A percentile compares a stretch with the other conserved stretches of the same genome.
Conservation (phyloP, 2,329 filamentous ascomycete species). For the Botryotinia globosa region DNA sequence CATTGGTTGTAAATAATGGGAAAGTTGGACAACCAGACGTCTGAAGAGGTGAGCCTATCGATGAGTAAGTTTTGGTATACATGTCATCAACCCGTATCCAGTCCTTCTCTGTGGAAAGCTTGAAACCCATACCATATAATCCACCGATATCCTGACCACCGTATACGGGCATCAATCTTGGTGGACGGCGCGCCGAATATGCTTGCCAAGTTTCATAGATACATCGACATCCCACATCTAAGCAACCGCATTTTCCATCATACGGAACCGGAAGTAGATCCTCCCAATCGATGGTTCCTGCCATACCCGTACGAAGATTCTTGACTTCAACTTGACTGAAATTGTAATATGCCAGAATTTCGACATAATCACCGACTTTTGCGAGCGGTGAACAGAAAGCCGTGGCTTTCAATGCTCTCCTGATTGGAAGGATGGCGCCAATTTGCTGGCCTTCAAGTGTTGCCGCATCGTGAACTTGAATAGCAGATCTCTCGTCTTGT, state of each 20-base stretch:
- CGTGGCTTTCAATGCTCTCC: neutral
- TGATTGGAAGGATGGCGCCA: slow-evolving; percentile 7
- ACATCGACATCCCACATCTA: slow-evolving; percentile 1
- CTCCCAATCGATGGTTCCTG: slow-evolving; percentile 3
- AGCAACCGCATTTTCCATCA: slow-evolving; percentile 12
- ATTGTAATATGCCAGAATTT: neutral
- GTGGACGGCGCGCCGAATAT: neutral
- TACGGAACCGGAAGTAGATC: slow-evolving; percentile 8
- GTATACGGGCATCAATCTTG: neutral
- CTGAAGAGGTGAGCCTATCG: neutral
- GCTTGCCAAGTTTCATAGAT: slow-evolving; percentile 14
- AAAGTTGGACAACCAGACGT: neutral
- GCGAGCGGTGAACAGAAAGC: neutral
- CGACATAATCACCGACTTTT: slow-evolving; percentile 14
- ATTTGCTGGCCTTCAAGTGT: neutral
- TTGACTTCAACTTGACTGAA: neutral
- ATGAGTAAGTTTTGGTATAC: neutral
- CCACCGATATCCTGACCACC: neutral
- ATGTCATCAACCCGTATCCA: neutral
- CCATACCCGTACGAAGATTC: slow-evolving; percentile 13
- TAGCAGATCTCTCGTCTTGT: neutral
- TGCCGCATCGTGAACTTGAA: neutral
- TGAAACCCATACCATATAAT: neutral
- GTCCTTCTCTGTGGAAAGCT: neutral
- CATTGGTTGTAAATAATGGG: neutral